Conservation (phyloP, 176 grass and related monocot genomes). For the Poa annua region DNA sequence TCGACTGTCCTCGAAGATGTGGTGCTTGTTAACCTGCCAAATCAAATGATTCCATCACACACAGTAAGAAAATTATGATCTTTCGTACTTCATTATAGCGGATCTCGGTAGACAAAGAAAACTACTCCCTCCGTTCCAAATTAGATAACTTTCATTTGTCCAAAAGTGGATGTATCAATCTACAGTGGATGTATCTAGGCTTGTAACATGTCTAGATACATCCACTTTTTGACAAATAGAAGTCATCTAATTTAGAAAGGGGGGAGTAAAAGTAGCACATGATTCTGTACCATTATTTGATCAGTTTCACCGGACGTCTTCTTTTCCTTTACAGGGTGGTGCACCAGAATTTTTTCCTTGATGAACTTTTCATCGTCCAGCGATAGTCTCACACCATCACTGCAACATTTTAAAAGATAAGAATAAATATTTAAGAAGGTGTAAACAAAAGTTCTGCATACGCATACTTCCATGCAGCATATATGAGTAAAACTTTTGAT, state of each 20-base stretch:
- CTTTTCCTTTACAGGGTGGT: slow-evolving; percentile 77
- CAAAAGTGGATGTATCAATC: too few species aligned
- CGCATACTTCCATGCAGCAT: background rate
- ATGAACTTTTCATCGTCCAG: slow-evolving; percentile 78
- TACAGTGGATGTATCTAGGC: too few species aligned
- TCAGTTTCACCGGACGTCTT: slow-evolving; percentile 74
- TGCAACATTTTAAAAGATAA: slow-evolving; percentile 45
- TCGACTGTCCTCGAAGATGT: slow-evolving; percentile 48
- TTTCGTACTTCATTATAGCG: background rate
- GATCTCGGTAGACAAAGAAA: background rate
- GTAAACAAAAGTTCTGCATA: slow-evolving; percentile 1
- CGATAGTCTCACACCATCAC: slow-evolving; percentile 59
- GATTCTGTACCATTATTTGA: slow-evolving; percentile 68
- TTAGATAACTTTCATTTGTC: too few species aligned
- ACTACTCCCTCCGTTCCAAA: too few species aligned
- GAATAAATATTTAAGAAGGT: slow-evolving; percentile 26
- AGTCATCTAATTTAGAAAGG: too few species aligned
- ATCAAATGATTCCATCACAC: slow-evolving; percentile 26
- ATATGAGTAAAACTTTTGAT: background rate
- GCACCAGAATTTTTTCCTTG: slow-evolving; percentile 71
- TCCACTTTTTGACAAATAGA: background rate
- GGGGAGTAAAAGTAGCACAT: background rate
- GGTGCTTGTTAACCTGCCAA: slow-evolving; percentile 72
- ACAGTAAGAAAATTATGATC: background rate
- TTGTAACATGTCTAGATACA: too few species aligned